A percentile compares a stretch with the other conserved stretches of the same genome.
phyloP scores from a whole-genome alignment of 345 rosid genomes.

The Eucalyptus marginata region DNA sequence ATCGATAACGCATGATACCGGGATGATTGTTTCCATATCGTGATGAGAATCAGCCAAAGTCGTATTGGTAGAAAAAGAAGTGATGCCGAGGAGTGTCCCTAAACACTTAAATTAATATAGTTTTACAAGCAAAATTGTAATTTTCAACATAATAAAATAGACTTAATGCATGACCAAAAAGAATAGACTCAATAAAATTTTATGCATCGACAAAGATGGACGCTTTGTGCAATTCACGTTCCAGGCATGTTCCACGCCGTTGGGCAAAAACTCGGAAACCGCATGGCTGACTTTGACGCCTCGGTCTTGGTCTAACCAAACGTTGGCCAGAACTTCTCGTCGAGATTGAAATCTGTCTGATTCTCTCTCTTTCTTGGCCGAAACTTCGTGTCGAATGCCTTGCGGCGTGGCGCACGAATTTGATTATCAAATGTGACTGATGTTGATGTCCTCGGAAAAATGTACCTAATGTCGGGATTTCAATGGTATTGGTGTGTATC shows the following conservation, averaged over 20 bases:
- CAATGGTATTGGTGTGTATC: background rate
- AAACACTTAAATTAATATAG: background rate
- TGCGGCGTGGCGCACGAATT: background rate
- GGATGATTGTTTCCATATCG: accelerated
- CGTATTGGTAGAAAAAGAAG: background rate
- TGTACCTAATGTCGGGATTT: background rate
- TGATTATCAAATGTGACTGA: background rate
- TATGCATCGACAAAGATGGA: background rate
- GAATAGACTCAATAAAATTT: background rate
- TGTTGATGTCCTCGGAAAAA: background rate
- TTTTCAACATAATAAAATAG: background rate
- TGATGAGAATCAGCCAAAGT: accelerated
- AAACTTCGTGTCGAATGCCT: background rate
- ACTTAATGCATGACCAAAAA: too few relatives aligned
- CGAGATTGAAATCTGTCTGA: background rate
- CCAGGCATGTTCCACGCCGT: background rate
- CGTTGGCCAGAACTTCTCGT: background rate
- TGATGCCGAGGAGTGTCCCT: accelerated
- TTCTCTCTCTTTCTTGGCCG: background rate
- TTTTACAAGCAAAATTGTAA: background rate
- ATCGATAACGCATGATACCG: accelerated
- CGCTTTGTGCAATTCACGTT: background rate
- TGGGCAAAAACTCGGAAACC: background rate
- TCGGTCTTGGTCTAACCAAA: background rate
- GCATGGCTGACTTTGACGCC: background rate